Base-by-base conservation (phyloP, 1,284 basidiomycete species). In the Thecaphora frezii region DNA sequence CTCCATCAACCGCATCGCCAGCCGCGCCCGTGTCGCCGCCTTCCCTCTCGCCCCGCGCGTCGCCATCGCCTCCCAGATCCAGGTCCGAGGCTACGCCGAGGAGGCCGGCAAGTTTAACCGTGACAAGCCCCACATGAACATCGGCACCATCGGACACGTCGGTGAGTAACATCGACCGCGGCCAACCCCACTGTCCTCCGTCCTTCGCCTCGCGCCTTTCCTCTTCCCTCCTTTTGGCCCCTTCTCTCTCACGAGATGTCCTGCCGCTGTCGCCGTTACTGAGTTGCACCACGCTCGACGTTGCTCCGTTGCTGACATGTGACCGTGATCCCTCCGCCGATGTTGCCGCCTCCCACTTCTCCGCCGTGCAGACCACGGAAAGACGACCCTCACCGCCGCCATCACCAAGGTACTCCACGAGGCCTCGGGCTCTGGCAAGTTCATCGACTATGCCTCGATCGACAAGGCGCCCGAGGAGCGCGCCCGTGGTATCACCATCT, bases 391-490 rank as follows among this genome's bases (percentile, higher is more conserved):
- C 69, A 98, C 96, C 12, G 96, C 96, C 48, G 93, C 96, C 61
- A 98, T 99, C 81, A 99, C 96, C 76, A 98, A 93, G 81, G 89
- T 93, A 61, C 86, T 98, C 53, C 83, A 94, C 38, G 85, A 88
- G 67, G 50, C 60, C 19, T 88, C 89, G 69, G 90, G 88, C 51
- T 81, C 80, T 51, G 93, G 92, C 67, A 92, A 89, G 81, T 98
- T 99, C 82, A 90, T 96, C 69, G 94, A 94, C 85, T 99, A 99
- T 83, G 86, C 86, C 51, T 88, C 93, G 81, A 99, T 99, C 78
- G 96, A 99, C 88, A 97, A 93, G 84, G 96, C 96, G n/a, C 96
- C 96, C 12, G 96, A 99, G 81, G 96, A 99, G 84, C 96, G 93
- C 83, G 94, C 94, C 56, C 91, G 96, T 82, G 96, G 96, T 84